phyloP scores from a whole-genome alignment of 2,329 filamentous ascomycete species.

The Aspergillus glaucus region DNA sequence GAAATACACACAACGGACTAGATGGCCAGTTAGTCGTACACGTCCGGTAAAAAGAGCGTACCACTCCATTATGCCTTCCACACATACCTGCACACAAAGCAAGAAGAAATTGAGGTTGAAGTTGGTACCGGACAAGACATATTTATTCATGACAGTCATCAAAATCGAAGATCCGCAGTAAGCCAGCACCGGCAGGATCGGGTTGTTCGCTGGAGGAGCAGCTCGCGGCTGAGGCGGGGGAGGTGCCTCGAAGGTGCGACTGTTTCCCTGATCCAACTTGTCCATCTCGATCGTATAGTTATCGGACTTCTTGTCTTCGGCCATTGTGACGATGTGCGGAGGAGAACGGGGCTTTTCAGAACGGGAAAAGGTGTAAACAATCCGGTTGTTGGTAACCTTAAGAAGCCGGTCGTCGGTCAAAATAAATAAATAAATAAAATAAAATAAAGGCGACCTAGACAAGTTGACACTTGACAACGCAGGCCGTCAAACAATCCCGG shows the following conservation, averaged over 20 bases:
- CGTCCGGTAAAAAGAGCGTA: background rate
- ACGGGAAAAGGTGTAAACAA: background rate
- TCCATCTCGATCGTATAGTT: constrained; percentile 68
- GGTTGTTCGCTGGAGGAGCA: constrained; percentile 57
- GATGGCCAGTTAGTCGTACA: constrained; percentile 5
- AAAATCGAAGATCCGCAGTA: constrained; percentile 96
- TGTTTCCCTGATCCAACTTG: constrained; percentile 47
- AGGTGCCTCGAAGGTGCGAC: constrained; percentile 40
- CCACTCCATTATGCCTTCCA: background rate
- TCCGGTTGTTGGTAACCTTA: too few species aligned
- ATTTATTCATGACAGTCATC: constrained; percentile 99
- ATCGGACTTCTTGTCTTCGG: constrained; percentile 80
- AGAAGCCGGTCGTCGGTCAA: too few species aligned
- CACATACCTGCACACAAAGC: constrained; percentile 77
- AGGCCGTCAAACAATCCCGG: background rate
- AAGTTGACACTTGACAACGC: background rate
- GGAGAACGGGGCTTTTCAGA: constrained; percentile 2
- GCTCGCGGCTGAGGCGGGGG: constrained; percentile 33
- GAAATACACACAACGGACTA: constrained; percentile 84
- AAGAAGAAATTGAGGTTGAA: constrained; percentile 98
- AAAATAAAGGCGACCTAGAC: too few species aligned
- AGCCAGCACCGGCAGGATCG: constrained; percentile 70
- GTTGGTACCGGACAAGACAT: constrained; percentile 79
- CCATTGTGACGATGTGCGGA: constrained; percentile 48
- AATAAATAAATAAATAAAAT: too few species aligned